Evolutionary conservation across 2,329 filamentous ascomycete genomes (phyloP), one percentile per base, ranked within the genome.

Genomic region (Aspergillus alliaceus): DNA sequence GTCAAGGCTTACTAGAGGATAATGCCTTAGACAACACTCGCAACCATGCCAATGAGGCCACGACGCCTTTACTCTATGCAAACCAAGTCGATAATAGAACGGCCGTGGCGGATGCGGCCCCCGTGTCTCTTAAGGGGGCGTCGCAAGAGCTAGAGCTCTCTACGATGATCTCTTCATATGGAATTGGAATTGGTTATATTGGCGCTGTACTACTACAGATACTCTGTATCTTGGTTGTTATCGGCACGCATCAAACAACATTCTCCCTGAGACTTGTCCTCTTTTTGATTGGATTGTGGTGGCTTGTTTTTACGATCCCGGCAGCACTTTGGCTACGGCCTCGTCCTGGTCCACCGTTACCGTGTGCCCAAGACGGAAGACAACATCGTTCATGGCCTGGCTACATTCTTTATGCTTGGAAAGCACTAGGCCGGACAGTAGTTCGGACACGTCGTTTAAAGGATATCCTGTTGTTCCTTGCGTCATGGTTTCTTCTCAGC

Each of bases 111-210:
- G 50, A 53, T 11, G 42, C 46, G 39, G 59, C 56, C 24, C 29
- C 27, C 22, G 32, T 37, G 32, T 37, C 25, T 52, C 6, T 40
- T 11, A n/a, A n/a, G 8, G 56, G 32, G 42, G 58, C 59, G 18
- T 91, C 67, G 79, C 84, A 62, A 69, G 90, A 93, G 71, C 84
- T 98, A 60, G 84, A 86, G 59, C 79, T 98, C 7, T 96, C 93
- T 0, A 96, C 93, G 1, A 87, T 89, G 65, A 96, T 99, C 61
- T 98, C 93, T 0, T 91, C 93, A 2, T 90, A 89, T 67, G 95
- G 95, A 11, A 93, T 98, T 53, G 93, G 93, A 0, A 96, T 96
- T 60, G 95, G 95, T 12, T 99, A 99, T 71, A 86, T 89, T 35
- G 92, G 92, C 1, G 91, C 90, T 0, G 82, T 98, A 0, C 85